phyloP scores from a whole-genome alignment of 2,329 filamentous ascomycete genomes.

The Talaromyces amestolkiae region DNA sequence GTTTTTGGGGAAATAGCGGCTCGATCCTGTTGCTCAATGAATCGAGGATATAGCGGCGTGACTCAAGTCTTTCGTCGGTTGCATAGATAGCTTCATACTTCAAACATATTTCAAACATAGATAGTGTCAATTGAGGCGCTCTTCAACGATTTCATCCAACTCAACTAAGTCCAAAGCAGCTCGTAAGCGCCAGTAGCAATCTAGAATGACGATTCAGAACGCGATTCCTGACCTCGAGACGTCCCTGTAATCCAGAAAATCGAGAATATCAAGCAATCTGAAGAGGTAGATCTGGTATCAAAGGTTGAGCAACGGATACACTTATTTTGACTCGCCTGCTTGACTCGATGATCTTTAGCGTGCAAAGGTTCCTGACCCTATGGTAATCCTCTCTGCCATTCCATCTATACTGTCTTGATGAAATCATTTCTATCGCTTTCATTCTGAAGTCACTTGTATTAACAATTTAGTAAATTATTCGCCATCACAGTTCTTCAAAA shows the following conservation, averaged over 20 bases:
- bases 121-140: no score
- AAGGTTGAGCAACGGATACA: constrained; percentile 1
- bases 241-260: constrained; percentile 7
- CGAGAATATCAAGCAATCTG: constrained; percentile 5
- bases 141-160: constrained; percentile 5
- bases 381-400: neutral
- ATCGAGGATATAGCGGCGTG: constrained; percentile 11
- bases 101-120: no score
- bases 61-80: neutral
- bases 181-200: constrained; percentile 14
- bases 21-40: neutral
- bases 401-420: neutral
- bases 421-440: no score
- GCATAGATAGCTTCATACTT: no score
- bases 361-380: neutral
- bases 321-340: constrained; percentile 1
- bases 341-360: neutral
- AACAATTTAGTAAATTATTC: neutral
- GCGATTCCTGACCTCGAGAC: neutral
- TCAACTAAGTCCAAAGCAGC: constrained; percentile 6
- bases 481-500: neutral
- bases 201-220: neutral
- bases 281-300: constrained; percentile 1
- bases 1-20: constrained; percentile 3
- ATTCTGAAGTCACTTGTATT: neutral